A percentile compares a stretch with the other conserved stretches of the same genome.
These are phyloP conservation scores for Sporisorium scitamineum DNA, from an alignment of 1,284 basidiomycete species.

Conservation along the genomic window DNA sequence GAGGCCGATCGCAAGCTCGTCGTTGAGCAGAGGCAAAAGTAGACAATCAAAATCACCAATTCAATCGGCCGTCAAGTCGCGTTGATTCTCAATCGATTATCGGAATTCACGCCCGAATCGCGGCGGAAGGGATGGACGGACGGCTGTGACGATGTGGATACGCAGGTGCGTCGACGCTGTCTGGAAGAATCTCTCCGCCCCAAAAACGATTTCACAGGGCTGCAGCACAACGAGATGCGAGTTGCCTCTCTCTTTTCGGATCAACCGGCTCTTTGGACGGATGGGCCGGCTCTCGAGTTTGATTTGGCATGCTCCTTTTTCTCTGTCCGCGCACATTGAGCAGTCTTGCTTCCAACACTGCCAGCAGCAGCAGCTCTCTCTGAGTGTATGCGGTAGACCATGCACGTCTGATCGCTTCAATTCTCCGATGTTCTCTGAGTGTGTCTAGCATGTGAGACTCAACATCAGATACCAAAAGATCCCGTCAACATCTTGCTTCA, in stretches of 20 bases:
- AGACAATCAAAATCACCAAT: neutral
- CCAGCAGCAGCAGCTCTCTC: too few species aligned
- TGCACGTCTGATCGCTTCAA: neutral
- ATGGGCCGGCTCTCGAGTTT: constrained; percentile 10
- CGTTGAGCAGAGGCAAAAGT: too few species aligned
- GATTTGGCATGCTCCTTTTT: neutral
- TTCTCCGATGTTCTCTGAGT: too few species aligned
- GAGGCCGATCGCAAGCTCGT: neutral
- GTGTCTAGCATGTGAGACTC: too few species aligned
- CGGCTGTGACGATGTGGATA: neutral
- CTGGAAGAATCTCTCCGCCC: constrained; percentile 29
- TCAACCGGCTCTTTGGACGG: constrained; percentile 37
- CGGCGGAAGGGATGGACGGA: neutral
- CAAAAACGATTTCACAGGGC: constrained; percentile 13
- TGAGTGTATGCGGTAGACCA: too few species aligned
- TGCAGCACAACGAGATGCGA: neutral
- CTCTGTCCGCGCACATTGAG: too few species aligned
- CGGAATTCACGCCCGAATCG: constrained; percentile 34
- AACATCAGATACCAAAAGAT: too few species aligned
- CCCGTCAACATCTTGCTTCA: too few species aligned
- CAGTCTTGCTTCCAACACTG: neutral
- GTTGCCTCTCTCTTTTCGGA: constrained; percentile 22
- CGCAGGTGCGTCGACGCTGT: too few species aligned
- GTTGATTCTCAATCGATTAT: constrained; percentile 27
- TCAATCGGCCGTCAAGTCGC: neutral